These are phyloP conservation scores for Penicillium arizonense DNA, from an alignment of 495 filamentous ascomycete genomes.

Conservation along the genomic window DNA sequence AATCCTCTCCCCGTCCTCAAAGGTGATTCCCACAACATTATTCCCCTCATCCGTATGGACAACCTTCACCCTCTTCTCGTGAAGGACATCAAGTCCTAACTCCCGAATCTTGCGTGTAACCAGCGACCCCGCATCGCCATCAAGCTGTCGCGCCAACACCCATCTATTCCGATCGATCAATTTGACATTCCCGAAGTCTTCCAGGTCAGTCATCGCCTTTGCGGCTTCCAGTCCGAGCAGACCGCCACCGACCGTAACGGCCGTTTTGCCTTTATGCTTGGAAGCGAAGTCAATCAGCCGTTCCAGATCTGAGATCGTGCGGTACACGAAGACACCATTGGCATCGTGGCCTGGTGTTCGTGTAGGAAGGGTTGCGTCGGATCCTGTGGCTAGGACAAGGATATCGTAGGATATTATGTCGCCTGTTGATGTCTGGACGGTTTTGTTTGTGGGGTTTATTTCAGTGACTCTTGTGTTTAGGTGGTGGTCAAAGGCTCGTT, in stretches of 20 bases:
- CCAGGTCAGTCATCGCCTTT: slow-evolving; percentile 90
- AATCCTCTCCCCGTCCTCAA: slow-evolving; percentile 83
- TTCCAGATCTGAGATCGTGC: slow-evolving; percentile 83
- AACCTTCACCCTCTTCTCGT: slow-evolving; percentile 71
- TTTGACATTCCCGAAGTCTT: slow-evolving; percentile 73
- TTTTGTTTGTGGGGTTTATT: slow-evolving; percentile 63
- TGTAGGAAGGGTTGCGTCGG: slow-evolving; percentile 79
- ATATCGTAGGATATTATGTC: slow-evolving; percentile 78
- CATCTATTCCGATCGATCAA: slow-evolving; percentile 88
- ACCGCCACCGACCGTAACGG: slow-evolving; percentile 87
- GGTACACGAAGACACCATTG: slow-evolving; percentile 90
- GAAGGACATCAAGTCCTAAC: slow-evolving; percentile 81
- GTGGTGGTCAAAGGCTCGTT: slow-evolving; percentile 74
- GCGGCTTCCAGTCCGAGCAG: slow-evolving; percentile 89
- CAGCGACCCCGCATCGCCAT: slow-evolving; percentile 78
- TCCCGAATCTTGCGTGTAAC: slow-evolving; percentile 80
- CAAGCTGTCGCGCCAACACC: slow-evolving; percentile 85
- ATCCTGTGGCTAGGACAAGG: slow-evolving; percentile 88
- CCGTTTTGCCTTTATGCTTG: slow-evolving; percentile 64
- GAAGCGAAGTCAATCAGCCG: slow-evolving; percentile 73
- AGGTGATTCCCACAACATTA: slow-evolving; percentile 70
- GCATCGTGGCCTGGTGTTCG: slow-evolving; percentile 84
- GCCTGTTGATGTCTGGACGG: slow-evolving; percentile 69
- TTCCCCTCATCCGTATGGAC: slow-evolving; percentile 69
- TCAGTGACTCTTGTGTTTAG: slow-evolving; percentile 77